A percentile compares a stretch with the other conserved stretches of the same genome.
These are phyloP conservation scores for Candida pseudoviswanathii DNA, from an alignment of 1,139 yeast genomes.

Conservation along the genomic window DNA sequence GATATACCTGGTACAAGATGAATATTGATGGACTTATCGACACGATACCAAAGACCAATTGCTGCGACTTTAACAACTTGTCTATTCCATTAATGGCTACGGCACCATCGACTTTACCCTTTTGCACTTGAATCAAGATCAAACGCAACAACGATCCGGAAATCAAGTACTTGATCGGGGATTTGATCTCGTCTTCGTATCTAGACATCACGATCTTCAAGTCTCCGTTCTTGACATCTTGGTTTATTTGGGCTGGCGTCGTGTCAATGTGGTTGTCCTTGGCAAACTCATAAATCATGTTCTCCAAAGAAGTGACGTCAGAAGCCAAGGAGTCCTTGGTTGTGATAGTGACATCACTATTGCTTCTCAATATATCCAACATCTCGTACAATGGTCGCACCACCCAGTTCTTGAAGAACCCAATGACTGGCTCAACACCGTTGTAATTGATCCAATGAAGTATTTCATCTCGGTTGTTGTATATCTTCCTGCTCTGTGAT, in stretches of 20 bases:
- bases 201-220: constrained; percentile 75
- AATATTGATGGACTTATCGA: constrained; percentile 83
- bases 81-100: constrained; percentile 90
- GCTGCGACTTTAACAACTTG: constrained; percentile 84
- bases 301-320: constrained; percentile 76
- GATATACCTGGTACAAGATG: constrained; percentile 48
- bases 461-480: constrained; percentile 56
- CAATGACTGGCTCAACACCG: constrained; percentile 60
- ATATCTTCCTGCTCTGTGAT: constrained; percentile 44
- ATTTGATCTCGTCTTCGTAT: constrained; percentile 74
- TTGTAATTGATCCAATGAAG: constrained; percentile 58
- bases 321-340: constrained; percentile 77
- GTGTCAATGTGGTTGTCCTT: constrained; percentile 38
- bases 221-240: constrained; percentile 65
- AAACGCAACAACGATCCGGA: constrained; percentile 76
- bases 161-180: constrained; percentile 65
- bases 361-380: constrained; percentile 79
- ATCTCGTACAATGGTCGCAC: constrained; percentile 75
- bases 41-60: constrained; percentile 85
- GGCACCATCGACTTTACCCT: constrained; percentile 93
- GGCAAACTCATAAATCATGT: constrained; percentile 84
- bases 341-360: constrained; percentile 74
- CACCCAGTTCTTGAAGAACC: constrained; percentile 83
- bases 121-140: constrained; percentile 84
- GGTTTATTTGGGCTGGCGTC: constrained; percentile 27